Evolutionary conservation across 371 early-diverging fungal species (phyloP).

Genomic region (Parasitella parasitica): DNA sequence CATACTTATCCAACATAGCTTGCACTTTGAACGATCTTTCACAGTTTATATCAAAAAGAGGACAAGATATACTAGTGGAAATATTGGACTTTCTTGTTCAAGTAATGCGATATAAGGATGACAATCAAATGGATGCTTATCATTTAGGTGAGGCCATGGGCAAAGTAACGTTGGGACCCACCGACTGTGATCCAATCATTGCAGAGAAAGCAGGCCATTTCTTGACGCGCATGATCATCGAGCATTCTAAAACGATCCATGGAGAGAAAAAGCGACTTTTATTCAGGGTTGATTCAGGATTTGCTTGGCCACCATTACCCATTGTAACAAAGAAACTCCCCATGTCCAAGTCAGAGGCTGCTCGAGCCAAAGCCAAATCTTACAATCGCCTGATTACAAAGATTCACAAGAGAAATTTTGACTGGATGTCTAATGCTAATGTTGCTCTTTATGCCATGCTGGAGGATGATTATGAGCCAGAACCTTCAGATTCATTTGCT

Average conservation of each 20-base stretch:
- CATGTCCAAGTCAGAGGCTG: slow-evolving; percentile 39
- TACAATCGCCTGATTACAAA: slow-evolving; percentile 38
- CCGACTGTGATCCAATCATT: slow-evolving; percentile 47
- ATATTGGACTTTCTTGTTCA: slow-evolving; percentile 46
- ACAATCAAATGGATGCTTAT: slow-evolving; percentile 44
- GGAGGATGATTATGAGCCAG: slow-evolving; percentile 31
- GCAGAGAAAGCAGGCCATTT: slow-evolving; percentile 47
- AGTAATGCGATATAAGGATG: slow-evolving; percentile 39
- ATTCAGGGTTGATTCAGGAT: slow-evolving; percentile 24
- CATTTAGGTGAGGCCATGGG: slow-evolving; percentile 50
- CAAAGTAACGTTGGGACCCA: slow-evolving; percentile 43
- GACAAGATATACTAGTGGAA: slow-evolving; percentile 33
- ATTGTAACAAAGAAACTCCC: background rate
- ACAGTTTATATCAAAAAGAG: slow-evolving; percentile 13
- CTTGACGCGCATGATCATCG: slow-evolving; percentile 48
- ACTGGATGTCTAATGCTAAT: slow-evolving; percentile 16
- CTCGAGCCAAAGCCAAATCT: slow-evolving; percentile 38
- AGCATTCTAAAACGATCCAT: slow-evolving; percentile 40
- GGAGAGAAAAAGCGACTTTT: slow-evolving; percentile 14
- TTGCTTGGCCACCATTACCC: slow-evolving; percentile 4
- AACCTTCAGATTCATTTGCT: slow-evolving; percentile 10
- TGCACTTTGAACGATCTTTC: slow-evolving; percentile 7
- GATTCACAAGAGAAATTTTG: slow-evolving; percentile 22
- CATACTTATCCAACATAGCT: background rate
- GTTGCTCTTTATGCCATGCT: slow-evolving; percentile 31